Evolutionary conservation across 2,329 filamentous ascomycete genomes (phyloP).

Genomic region (Colletotrichum euphorbiae): DNA sequence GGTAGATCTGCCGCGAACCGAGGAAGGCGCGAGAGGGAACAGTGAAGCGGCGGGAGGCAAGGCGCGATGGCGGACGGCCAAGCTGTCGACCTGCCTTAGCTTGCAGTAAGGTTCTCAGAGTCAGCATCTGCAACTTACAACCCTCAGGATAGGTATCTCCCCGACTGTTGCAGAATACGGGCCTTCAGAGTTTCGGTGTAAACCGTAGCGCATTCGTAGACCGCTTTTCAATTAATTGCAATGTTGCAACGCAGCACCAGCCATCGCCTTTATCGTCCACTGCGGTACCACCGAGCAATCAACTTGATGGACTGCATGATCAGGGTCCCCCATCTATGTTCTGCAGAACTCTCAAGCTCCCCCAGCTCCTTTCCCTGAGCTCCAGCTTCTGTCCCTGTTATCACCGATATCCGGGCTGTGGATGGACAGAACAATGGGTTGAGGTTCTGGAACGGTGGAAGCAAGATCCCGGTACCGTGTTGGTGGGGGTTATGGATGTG

Average conservation of each 20-base stretch:
- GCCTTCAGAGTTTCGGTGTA: not conserved
- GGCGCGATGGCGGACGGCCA: slow-evolving; percentile 5
- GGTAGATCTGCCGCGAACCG: slow-evolving; percentile 23
- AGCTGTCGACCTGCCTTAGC: slow-evolving; percentile 18
- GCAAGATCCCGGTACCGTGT: slow-evolving; percentile 17
- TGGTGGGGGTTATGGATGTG: not conserved
- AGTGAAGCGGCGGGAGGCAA: not conserved
- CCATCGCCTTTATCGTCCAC: slow-evolving; percentile 27
- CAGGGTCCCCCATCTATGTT: slow-evolving; percentile 27
- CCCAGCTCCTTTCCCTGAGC: not conserved
- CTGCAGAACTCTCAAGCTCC: not conserved
- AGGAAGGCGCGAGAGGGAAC: slow-evolving; percentile 3
- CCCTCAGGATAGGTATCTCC: too few relatives aligned
- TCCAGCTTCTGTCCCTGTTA: not conserved
- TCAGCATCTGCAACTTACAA: too few relatives aligned
- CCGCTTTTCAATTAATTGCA: slow-evolving; percentile 18
- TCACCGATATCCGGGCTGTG: slow-evolving; percentile 1
- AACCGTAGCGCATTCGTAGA: too few relatives aligned
- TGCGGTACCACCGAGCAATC: slow-evolving; percentile 20
- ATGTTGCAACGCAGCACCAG: slow-evolving; percentile 20
- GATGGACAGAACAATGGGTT: not conserved
- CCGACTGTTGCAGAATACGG: not conserved
- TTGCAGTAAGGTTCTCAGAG: not conserved
- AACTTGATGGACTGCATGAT: slow-evolving; percentile 16
- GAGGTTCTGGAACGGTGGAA: slow-evolving; percentile 5